phyloP scores from a whole-genome alignment of 148 eudicot genomes.

The Pouteria glomerata region DNA sequence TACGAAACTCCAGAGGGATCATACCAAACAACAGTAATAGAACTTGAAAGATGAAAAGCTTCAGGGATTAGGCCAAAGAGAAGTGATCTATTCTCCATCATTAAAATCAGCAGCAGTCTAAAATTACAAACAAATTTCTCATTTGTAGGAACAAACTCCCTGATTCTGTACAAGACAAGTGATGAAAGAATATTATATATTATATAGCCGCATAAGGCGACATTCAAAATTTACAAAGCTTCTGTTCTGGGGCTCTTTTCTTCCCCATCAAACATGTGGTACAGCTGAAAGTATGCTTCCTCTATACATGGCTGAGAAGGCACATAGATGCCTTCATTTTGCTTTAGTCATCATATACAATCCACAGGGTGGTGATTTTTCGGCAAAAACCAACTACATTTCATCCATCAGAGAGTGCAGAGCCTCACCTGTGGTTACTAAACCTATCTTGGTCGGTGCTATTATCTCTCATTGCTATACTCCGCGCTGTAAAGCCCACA shows the following conservation, averaged over 20 bases:
- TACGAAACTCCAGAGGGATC: no score
- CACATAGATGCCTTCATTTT: no score
- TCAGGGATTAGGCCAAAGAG: no score
- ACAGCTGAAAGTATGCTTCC: constrained; percentile 9
- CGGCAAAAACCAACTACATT: neutral
- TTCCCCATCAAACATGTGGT: neutral
- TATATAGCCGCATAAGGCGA: neutral
- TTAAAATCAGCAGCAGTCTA: neutral
- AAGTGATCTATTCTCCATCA: neutral
- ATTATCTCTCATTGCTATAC: constrained; percentile 31
- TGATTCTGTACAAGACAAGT: neutral
- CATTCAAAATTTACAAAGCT: constrained; percentile 2
- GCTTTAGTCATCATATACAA: neutral
- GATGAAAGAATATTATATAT: neutral
- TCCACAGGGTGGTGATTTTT: neutral
- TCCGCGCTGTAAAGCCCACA: constrained; percentile 65
- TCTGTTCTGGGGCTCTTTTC: neutral
- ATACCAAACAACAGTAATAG: no score
- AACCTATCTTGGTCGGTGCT: neutral
- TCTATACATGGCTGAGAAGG: constrained; percentile 8
- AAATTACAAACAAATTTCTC: constrained; percentile 4
- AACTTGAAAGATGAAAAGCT: no score
- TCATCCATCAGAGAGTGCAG: neutral
- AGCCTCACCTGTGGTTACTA: neutral
- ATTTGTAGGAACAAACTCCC: no score